Conservation (phyloP, 768 basidiomycete genomes). For the Mycena amicta region DNA sequence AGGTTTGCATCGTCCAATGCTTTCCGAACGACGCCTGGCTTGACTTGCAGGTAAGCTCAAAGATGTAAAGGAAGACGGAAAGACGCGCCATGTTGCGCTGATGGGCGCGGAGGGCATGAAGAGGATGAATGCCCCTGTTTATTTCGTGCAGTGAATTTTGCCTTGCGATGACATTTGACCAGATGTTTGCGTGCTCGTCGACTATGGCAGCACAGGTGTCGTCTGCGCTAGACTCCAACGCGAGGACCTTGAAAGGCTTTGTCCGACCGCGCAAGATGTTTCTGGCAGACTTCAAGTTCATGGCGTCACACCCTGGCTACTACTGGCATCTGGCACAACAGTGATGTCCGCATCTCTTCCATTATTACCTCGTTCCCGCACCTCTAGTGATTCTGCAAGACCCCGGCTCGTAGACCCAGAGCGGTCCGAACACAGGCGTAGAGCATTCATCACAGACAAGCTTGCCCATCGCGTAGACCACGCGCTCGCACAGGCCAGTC, state of each 20-base stretch:
- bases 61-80: too few relatives aligned
- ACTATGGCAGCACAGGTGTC: conserved; percentile 93
- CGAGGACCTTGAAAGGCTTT: conserved; percentile 24
- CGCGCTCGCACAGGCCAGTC: conserved; percentile 21
- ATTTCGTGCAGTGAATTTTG: conserved; percentile 70
- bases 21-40: conserved; percentile 74
- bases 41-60: background rate
- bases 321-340: background rate
- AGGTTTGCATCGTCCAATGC: conserved; percentile 71
- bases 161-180: conserved; percentile 85
- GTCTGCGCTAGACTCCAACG: conserved; percentile 88
- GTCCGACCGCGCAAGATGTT: too few relatives aligned
- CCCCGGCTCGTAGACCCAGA: conserved; percentile 28
- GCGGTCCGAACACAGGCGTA: background rate
- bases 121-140: conserved; percentile 78
- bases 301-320: background rate
- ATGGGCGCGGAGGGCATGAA: conserved; percentile 77
- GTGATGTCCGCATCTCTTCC: background rate
- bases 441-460: conserved; percentile 44
- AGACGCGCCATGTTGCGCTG: conserved; percentile 70
- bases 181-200: conserved; percentile 63
- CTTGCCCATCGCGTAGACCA: conserved; percentile 31
- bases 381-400: conserved; percentile 37
- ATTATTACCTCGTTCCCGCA: background rate
- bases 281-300: background rate